A percentile compares a stretch with the other conserved stretches of the same genome.
Evolutionary conservation across 768 basidiomycete species (phyloP).

Genomic region (Mycena capillaripes): DNA sequence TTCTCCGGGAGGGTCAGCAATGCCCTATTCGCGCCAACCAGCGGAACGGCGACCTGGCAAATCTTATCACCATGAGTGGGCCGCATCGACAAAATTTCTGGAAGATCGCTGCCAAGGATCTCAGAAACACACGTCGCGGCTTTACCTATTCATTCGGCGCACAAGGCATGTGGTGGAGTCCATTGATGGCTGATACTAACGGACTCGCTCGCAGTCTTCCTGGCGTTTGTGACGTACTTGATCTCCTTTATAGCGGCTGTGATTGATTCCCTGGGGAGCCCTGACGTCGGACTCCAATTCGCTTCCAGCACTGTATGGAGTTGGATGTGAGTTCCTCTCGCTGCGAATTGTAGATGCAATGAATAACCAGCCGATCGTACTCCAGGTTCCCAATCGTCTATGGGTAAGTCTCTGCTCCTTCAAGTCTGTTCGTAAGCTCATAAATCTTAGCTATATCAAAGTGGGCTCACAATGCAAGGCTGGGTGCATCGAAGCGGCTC

Average conservation of each 20-base stretch:
- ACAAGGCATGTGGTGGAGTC: conserved; percentile 17
- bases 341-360: neutral
- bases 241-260: conserved; percentile 28
- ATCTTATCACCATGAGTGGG: conserved; percentile 23
- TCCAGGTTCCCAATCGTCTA: conserved; percentile 30
- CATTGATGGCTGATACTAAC: neutral
- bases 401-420: conserved; percentile 2
- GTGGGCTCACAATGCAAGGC: conserved; percentile 29
- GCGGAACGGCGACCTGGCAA: conserved; percentile 15
- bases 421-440: neutral
- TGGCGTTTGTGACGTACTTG: conserved; percentile 29
- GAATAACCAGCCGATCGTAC: neutral
- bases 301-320: conserved; percentile 35
- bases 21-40: conserved; percentile 32
- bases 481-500: conserved; percentile 27
- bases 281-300: conserved; percentile 33
- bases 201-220: conserved; percentile 10
- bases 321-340: conserved; percentile 27
- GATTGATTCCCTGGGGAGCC: conserved; percentile 8
- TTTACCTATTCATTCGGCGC: conserved; percentile 28
- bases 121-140: conserved; percentile 24
- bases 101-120: conserved; percentile 10
- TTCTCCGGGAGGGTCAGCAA: conserved; percentile 33
- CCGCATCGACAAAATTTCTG: conserved; percentile 21
- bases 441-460: conserved; percentile 2